These are phyloP conservation scores for Haplosporangium sp. DNA, from an alignment of 371 early-diverging fungal species.

Conservation along the genomic window DNA sequence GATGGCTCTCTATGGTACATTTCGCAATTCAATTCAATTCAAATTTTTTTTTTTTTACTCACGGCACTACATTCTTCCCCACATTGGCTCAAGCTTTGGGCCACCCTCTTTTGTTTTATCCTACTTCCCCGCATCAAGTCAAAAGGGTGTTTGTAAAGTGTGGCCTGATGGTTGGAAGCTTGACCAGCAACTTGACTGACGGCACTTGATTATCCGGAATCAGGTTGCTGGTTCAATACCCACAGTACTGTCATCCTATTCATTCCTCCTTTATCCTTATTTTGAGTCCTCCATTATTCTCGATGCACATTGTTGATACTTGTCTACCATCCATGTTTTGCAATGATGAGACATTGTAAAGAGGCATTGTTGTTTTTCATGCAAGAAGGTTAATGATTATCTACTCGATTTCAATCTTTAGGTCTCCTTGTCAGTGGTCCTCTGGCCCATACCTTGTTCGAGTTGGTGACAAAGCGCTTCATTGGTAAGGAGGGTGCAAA, in stretches of 20 bases:
- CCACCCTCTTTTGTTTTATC: not conserved
- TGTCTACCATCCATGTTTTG: too few species aligned
- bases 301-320: too few species aligned
- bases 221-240: too few species aligned
- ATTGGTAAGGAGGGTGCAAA: conserved; percentile 67
- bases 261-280: too few species aligned
- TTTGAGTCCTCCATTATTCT: too few species aligned
- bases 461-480: conserved; percentile 71
- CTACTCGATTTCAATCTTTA: conserved; percentile 6
- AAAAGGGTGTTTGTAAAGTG: too few species aligned
- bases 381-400: not conserved
- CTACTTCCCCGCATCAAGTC: too few species aligned
- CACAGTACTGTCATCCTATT: too few species aligned
- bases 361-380: not conserved
- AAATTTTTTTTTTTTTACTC: not conserved
- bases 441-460: conserved; percentile 77
- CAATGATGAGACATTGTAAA: too few species aligned
- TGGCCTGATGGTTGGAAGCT: too few species aligned
- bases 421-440: conserved; percentile 78
- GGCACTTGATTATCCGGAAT: too few species aligned
- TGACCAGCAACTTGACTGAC: too few species aligned
- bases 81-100: not conserved
- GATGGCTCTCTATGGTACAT: conserved; percentile 84
- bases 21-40: not conserved
- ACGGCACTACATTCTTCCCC: not conserved